Evolutionary conservation across 2,329 filamentous ascomycete genomes (phyloP).

Genomic region (Aspergillus novoparasiticus): DNA sequence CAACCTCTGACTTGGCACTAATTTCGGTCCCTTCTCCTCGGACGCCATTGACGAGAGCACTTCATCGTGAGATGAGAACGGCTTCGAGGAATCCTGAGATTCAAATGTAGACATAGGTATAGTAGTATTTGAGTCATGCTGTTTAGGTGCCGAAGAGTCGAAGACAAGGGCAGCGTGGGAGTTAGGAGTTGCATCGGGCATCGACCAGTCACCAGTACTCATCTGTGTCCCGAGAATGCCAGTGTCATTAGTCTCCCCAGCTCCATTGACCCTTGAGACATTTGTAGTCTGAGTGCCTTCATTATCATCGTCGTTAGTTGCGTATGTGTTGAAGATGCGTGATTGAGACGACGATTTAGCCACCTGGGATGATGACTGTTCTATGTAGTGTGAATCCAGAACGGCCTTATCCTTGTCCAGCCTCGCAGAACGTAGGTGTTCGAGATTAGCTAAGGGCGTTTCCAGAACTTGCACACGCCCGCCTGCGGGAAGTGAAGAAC

Average conservation of each 20-base stretch:
- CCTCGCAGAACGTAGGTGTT: conserved; percentile 7
- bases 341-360: conserved; percentile 38
- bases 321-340: conserved; percentile 37
- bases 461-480: conserved; percentile 36
- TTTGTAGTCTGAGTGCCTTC: conserved; percentile 19
- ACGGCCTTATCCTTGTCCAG: not conserved
- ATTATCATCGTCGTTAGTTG: conserved; percentile 24
- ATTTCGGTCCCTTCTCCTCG: conserved; percentile 4
- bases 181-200: conserved; percentile 17
- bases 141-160: conserved; percentile 27
- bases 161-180: conserved; percentile 23
- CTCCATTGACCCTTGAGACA: conserved; percentile 10
- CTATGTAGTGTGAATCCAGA: not conserved
- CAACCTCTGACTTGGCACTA: conserved; percentile 2
- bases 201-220: conserved; percentile 19
- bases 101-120: conserved; percentile 11
- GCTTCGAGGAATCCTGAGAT: conserved; percentile 20
- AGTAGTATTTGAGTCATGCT: conserved; percentile 17
- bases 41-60: conserved; percentile 16
- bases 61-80: conserved; percentile 24
- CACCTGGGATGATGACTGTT: conserved; percentile 23
- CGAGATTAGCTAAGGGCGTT: conserved; percentile 27
- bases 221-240: conserved; percentile 27
- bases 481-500: conserved; percentile 21
- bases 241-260: conserved; percentile 7